phyloP scores from a whole-genome alignment of 106 monocot genomes.

The Acorus gramineus region DNA sequence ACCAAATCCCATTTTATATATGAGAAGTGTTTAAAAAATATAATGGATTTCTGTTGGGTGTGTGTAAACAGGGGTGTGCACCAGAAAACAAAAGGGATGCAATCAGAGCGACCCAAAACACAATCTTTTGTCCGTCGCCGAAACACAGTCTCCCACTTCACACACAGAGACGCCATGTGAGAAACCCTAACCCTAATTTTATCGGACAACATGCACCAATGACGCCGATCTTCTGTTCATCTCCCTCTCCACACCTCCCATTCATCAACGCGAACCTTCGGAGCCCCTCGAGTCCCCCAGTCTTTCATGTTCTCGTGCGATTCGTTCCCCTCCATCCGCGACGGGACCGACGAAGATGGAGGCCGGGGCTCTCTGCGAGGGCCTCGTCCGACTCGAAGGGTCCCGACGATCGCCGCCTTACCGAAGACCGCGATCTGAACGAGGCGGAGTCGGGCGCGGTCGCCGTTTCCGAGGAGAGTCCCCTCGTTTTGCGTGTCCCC shows the following conservation, averaged over 20 bases:
- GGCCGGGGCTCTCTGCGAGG: slow-evolving; percentile 1
- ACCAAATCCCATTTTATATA: too few relatives aligned
- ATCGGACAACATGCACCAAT: slow-evolving; percentile 3
- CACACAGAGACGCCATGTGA: too few relatives aligned
- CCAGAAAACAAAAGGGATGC: too few relatives aligned
- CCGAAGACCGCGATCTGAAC: too few relatives aligned
- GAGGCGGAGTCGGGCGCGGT: slow-evolving; percentile 8
- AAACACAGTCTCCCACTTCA: too few relatives aligned
- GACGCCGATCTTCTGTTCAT: slow-evolving; percentile 18
- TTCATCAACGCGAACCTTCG: neutral
- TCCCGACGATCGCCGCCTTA: slow-evolving; percentile 2
- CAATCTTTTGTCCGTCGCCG: too few relatives aligned
- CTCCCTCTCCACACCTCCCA: slow-evolving; percentile 8
- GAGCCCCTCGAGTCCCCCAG: neutral
- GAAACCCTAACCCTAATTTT: neutral
- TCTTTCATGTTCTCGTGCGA: slow-evolving; percentile 1
- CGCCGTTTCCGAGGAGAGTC: slow-evolving; percentile 5
- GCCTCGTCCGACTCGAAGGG: slow-evolving; percentile 3
- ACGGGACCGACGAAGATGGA: neutral
- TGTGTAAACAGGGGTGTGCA: too few relatives aligned
- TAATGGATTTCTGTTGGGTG: too few relatives aligned
- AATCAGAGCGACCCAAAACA: too few relatives aligned
- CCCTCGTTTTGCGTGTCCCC: slow-evolving; percentile 10
- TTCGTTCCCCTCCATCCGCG: neutral
- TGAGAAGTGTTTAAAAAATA: too few relatives aligned